phyloP scores from a whole-genome alignment of 768 basidiomycete genomes.

The Auriscalpium vulgare region DNA sequence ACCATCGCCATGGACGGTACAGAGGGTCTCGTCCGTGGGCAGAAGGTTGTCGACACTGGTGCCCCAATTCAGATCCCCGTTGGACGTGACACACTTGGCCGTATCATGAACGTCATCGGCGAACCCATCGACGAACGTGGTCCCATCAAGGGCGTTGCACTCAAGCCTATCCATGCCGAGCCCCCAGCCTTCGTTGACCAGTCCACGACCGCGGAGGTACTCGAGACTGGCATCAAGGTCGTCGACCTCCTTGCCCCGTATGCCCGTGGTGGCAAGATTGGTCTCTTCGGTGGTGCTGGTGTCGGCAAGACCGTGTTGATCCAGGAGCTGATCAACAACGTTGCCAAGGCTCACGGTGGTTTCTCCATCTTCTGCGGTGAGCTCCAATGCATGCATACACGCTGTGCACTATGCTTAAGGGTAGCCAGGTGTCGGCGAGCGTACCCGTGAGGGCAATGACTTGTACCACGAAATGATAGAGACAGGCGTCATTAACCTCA shows the following conservation, averaged over 20 bases:
- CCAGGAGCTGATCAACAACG: constrained; percentile 99
- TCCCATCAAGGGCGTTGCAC: constrained; percentile 93
- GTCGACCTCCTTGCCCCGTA: constrained; percentile 99
- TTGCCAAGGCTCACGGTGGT: constrained; percentile 99
- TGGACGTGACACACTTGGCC: constrained; percentile 87
- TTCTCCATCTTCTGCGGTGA: constrained; percentile 98
- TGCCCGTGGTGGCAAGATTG: constrained; percentile 99
- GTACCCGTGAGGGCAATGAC: constrained; percentile 99
- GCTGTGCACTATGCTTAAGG: not conserved
- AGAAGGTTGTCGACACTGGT: constrained; percentile 95
- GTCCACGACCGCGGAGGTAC: constrained; percentile 95
- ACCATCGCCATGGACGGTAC: constrained; percentile 99
- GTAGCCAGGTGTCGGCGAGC: constrained; percentile 88
- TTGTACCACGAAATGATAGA: constrained; percentile 99
- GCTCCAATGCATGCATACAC: not conserved
- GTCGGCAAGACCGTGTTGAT: constrained; percentile 99
- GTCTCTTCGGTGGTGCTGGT: constrained; percentile 99
- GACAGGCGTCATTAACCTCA: constrained; percentile 99
- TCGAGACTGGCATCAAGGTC: constrained; percentile 99
- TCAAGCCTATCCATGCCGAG: constrained; percentile 91
- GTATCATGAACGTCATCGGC: constrained; percentile 99
- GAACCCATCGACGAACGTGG: constrained; percentile 99
- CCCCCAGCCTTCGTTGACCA: constrained; percentile 97
- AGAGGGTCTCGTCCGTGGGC: constrained; percentile 98
- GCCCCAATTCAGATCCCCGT: constrained; percentile 96